These are phyloP conservation scores for Haplographium delicatum DNA, from an alignment of 495 filamentous ascomycete genomes.

Conservation along the genomic window DNA sequence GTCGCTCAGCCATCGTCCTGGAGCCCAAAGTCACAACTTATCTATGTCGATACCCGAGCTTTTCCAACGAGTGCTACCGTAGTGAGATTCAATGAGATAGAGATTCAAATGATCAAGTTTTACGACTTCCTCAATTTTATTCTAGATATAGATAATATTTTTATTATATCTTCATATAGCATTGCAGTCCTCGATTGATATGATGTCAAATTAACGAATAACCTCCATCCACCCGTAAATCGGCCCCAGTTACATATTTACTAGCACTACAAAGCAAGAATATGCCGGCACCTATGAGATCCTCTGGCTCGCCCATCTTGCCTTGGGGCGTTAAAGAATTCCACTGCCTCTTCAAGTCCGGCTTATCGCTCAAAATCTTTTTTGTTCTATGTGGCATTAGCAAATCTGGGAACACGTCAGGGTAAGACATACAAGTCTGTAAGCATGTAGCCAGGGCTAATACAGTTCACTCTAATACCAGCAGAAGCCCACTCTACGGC, in stretches of 20 bases:
- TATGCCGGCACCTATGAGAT: constrained; percentile 85
- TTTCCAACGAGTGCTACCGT: too few relatives aligned
- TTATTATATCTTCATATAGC: too few relatives aligned
- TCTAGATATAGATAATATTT: too few relatives aligned
- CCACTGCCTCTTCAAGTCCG: constrained; percentile 80
- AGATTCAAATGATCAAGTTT: too few relatives aligned
- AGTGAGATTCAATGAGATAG: too few relatives aligned
- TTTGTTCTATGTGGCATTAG: constrained; percentile 54
- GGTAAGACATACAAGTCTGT: constrained; percentile 64
- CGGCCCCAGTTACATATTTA: constrained; percentile 71
- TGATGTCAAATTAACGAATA: too few relatives aligned
- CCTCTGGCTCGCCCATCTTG: constrained; percentile 83
- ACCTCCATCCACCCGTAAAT: too few relatives aligned
- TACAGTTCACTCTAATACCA: constrained; percentile 72
- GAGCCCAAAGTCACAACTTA: too few relatives aligned
- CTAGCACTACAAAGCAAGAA: constrained; percentile 83
- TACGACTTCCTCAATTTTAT: too few relatives aligned
- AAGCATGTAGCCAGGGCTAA: constrained; percentile 78
- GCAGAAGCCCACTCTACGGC: constrained; percentile 76
- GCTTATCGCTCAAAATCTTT: constrained; percentile 87
- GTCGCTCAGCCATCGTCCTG: too few relatives aligned
- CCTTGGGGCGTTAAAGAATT: constrained; percentile 81
- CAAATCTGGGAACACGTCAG: constrained; percentile 2
- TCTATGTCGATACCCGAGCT: too few relatives aligned
- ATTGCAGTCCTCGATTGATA: too few relatives aligned